Conservation (phyloP, 169 alveolate species). For the Plasmodium blacklocki region DNA sequence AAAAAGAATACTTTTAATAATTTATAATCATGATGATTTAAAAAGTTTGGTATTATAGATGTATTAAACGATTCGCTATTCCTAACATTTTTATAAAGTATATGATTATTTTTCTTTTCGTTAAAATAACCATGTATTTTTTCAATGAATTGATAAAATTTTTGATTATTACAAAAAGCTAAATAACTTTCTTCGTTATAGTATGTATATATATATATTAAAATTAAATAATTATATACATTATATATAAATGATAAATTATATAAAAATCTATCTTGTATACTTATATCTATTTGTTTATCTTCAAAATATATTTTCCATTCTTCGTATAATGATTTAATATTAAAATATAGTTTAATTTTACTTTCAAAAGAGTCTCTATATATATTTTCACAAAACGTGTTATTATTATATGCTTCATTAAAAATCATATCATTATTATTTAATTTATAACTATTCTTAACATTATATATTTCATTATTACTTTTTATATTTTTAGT, state of each 20-base stretch:
- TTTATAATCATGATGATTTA: slow-evolving; percentile 57
- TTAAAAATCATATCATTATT: neutral
- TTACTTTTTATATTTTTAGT: no score
- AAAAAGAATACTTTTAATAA: slow-evolving; percentile 48
- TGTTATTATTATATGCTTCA: neutral
- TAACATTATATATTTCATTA: no score
- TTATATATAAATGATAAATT: slow-evolving; percentile 60
- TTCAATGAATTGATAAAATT: slow-evolving; percentile 50
- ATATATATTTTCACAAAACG: neutral
- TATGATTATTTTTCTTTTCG: slow-evolving; percentile 5
- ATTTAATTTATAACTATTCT: no score
- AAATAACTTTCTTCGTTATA: slow-evolving; percentile 30
- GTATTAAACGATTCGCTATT: neutral
- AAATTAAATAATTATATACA: slow-evolving; percentile 62
- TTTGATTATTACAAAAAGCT: slow-evolving; percentile 36
- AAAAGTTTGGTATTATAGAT: slow-evolving; percentile 52
- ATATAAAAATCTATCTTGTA: slow-evolving; percentile 47
- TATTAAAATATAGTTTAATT: slow-evolving; percentile 7
- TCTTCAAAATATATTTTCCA: slow-evolving; percentile 60
- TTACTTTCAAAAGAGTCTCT: slow-evolving; percentile 15
- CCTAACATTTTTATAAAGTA: neutral
- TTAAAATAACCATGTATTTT: slow-evolving; percentile 20
- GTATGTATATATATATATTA: slow-evolving; percentile 50
- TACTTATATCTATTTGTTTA: slow-evolving; percentile 7
- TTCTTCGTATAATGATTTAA: slow-evolving; percentile 21